Evolutionary conservation across 2,329 filamentous ascomycete genomes (phyloP).

Genomic region (Phaeosphaeria sp.): DNA sequence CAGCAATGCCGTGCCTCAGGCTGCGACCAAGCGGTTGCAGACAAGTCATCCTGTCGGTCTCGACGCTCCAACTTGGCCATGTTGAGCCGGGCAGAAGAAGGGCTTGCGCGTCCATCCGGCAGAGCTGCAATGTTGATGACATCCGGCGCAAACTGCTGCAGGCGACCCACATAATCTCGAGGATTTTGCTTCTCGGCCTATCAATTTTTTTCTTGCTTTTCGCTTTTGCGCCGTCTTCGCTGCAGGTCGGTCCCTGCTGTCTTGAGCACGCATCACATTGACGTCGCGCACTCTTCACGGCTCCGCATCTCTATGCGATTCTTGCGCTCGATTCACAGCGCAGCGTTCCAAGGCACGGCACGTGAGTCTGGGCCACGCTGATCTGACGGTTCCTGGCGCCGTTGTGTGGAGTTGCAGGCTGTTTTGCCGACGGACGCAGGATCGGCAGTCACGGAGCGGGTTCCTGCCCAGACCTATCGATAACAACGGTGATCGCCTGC

Average conservation of each 20-base stretch:
- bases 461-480: not conserved
- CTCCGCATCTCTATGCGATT: not conserved
- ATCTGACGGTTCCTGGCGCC: not conserved
- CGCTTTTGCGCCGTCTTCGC: slow-evolving; percentile 1
- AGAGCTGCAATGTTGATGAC: slow-evolving; percentile 5
- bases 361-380: not conserved
- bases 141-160: not conserved
- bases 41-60: not conserved
- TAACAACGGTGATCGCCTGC: not conserved
- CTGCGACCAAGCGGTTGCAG: slow-evolving; percentile 2
- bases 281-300: not conserved
- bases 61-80: slow-evolving; percentile 11
- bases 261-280: not conserved
- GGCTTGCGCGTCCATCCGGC: slow-evolving; percentile 12
- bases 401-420: not conserved
- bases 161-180: slow-evolving; percentile 2
- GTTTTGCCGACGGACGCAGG: not conserved
- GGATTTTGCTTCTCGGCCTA: not conserved
- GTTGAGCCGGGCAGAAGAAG: slow-evolving; percentile 8
- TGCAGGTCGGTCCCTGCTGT: not conserved
- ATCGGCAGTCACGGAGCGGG: not conserved
- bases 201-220: not conserved
- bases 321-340: not conserved
- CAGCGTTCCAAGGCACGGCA: not conserved
- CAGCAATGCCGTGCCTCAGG: slow-evolving; percentile 18